A percentile compares a stretch with the other conserved stretches of the same genome.
Evolutionary conservation across 2,329 filamentous ascomycete genomes (phyloP).

Genomic region (Arthrobotrys sphaeroides): DNA sequence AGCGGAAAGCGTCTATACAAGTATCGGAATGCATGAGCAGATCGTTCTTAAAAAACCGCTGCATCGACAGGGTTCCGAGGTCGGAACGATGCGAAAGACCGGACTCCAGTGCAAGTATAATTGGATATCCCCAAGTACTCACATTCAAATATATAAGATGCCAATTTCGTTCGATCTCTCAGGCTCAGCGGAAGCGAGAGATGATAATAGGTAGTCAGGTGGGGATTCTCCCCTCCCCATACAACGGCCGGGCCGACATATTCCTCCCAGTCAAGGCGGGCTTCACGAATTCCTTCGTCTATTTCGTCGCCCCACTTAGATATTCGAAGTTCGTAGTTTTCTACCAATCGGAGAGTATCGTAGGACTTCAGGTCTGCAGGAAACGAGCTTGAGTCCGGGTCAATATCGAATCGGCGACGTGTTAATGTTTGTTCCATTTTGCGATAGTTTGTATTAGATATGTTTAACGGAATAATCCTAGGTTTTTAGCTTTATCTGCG

Average conservation of each 20-base stretch:
- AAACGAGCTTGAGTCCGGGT: not conserved
- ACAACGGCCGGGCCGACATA: not conserved
- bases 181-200: not conserved
- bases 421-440: too few species aligned
- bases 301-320: not conserved
- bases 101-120: too few species aligned
- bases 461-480: too few species aligned
- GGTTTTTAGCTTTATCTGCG: too few species aligned
- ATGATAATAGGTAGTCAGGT: not conserved
- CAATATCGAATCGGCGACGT: not conserved
- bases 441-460: too few species aligned
- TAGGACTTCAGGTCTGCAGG: not conserved
- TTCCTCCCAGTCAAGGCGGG: not conserved
- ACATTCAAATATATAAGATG: conserved; percentile 10
- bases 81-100: not conserved
- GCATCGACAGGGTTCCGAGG: not conserved
- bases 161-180: not conserved
- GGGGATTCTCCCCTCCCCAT: not conserved
- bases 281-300: not conserved
- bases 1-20: conserved; percentile 1
- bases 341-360: not conserved
- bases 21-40: not conserved
- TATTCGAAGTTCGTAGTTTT: not conserved
- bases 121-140: too few species aligned
- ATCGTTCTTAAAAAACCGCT: too few species aligned